Percentiles rank a stretch among this genome's conserved stretches.
These are phyloP conservation scores for Microsporum ferrugineum DNA, from an alignment of 2,329 filamentous ascomycete genomes.

Conservation along the genomic window DNA sequence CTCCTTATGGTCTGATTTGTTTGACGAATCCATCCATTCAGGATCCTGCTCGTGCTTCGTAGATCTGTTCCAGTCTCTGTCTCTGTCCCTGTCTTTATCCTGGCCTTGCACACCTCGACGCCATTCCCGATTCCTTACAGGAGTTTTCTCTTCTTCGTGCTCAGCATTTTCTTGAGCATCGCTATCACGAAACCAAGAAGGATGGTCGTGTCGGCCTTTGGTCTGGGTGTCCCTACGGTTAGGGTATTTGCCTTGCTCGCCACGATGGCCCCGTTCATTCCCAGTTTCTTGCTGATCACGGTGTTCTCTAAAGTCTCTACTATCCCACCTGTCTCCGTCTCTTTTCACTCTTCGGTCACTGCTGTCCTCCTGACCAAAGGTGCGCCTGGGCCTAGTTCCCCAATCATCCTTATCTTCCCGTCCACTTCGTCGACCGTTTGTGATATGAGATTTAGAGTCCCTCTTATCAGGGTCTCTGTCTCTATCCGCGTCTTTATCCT, in stretches of 20 bases:
- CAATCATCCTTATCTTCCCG: slow-evolving; percentile 33
- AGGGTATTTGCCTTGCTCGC: slow-evolving; percentile 41
- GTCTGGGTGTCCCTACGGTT: slow-evolving; percentile 53
- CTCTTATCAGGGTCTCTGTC: slow-evolving; percentile 26
- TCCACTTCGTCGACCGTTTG: slow-evolving; percentile 26
- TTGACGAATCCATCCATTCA: slow-evolving; percentile 75
- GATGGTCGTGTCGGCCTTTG: slow-evolving; percentile 54
- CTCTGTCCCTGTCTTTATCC: slow-evolving; percentile 40
- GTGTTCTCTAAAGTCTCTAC: slow-evolving; percentile 39
- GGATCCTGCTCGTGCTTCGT: slow-evolving; percentile 63
- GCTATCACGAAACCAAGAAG: slow-evolving; percentile 61
- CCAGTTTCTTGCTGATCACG: slow-evolving; percentile 45
- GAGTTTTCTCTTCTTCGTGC: slow-evolving; percentile 33
- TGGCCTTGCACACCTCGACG: slow-evolving; percentile 37
- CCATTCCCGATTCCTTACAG: slow-evolving; percentile 55
- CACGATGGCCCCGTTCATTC: slow-evolving; percentile 40
- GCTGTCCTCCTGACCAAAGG: slow-evolving; percentile 31
- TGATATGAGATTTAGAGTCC: slow-evolving; percentile 24
- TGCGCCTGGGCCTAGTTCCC: slow-evolving; percentile 30
- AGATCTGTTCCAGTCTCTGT: slow-evolving; percentile 44
- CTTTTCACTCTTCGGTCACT: slow-evolving; percentile 31
- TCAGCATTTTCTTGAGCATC: slow-evolving; percentile 24
- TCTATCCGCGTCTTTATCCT: slow-evolving; percentile 22
- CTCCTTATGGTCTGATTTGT: slow-evolving; percentile 54
- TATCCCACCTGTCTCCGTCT: slow-evolving; percentile 34